Percentiles rank a stretch among this genome's conserved stretches.
These are phyloP conservation scores for Thelonectria blattea DNA, from an alignment of 2,329 filamentous ascomycete genomes.

Conservation along the genomic window DNA sequence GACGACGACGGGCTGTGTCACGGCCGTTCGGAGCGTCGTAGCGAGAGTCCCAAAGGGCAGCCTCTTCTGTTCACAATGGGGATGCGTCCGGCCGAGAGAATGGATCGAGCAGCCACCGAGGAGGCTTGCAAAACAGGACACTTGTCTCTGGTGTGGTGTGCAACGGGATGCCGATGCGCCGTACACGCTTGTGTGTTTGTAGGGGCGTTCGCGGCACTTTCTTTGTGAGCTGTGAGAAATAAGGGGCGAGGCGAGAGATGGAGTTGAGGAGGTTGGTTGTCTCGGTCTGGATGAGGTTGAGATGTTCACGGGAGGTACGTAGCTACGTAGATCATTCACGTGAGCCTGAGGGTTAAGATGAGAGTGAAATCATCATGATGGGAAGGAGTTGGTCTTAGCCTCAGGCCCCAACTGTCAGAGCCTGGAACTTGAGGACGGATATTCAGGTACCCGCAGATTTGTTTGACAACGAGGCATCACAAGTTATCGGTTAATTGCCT, in stretches of 20 bases:
- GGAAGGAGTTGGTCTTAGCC: not conserved
- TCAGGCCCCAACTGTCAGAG: not conserved
- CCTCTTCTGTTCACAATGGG: not conserved
- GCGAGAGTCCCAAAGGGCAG: slow-evolving; percentile 27
- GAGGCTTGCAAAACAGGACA: not conserved
- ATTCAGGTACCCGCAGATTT: no score
- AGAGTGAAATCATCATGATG: not conserved
- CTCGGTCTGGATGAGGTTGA: not conserved
- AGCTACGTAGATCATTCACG: not conserved
- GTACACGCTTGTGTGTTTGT: slow-evolving; percentile 1
- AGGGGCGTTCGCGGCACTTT: not conserved
- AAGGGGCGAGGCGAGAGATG: not conserved
- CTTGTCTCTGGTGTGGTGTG: slow-evolving; percentile 1
- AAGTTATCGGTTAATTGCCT: no score
- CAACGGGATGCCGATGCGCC: not conserved
- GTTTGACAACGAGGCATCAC: not conserved
- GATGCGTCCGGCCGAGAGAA: not conserved
- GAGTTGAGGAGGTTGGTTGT: no score
- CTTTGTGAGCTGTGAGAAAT: not conserved
- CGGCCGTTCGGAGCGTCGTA: slow-evolving; percentile 20
- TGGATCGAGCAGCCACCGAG: not conserved
- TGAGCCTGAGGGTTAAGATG: not conserved
- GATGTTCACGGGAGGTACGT: not conserved
- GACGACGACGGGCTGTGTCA: slow-evolving; percentile 26
- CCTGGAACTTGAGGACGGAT: not conserved